These are phyloP conservation scores for Nemania diffusa DNA, from an alignment of 2,329 filamentous ascomycete species.

Conservation along the genomic window DNA sequence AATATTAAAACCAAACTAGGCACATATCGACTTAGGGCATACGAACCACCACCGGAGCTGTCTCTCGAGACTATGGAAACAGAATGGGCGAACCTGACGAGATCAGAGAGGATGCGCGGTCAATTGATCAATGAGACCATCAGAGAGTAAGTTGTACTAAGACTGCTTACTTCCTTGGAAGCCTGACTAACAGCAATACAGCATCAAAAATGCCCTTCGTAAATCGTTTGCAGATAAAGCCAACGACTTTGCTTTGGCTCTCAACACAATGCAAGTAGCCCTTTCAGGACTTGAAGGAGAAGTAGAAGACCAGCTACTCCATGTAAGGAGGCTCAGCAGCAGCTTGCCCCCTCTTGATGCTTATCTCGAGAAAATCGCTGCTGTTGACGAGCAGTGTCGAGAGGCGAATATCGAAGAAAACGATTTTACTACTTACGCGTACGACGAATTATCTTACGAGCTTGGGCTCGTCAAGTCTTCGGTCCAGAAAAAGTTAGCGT, in stretches of 20 bases:
- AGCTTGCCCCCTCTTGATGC: conserved; percentile 90
- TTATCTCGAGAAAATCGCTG: conserved; percentile 87
- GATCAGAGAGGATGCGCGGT: conserved; percentile 86
- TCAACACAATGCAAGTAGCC: conserved; percentile 93
- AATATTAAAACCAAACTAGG: conserved; percentile 99
- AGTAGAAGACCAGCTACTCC: conserved; percentile 90
- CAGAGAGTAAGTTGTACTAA: conserved; percentile 72
- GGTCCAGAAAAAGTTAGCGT: conserved; percentile 94
- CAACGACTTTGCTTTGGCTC: conserved; percentile 94
- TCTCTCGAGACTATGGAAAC: conserved; percentile 83
- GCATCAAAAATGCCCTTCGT: conserved; percentile 94
- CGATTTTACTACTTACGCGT: conserved; percentile 99
- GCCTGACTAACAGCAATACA: conserved; percentile 50
- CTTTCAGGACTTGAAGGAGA: conserved; percentile 98
- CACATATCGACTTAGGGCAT: conserved; percentile 90
- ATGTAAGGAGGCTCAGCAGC: conserved; percentile 85
- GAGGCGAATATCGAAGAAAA: conserved; percentile 99
- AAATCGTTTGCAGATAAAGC: conserved; percentile 97
- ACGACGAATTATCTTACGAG: conserved; percentile 96
- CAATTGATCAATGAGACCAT: conserved; percentile 98
- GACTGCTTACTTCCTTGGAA: too few relatives aligned
- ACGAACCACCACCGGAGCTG: conserved; percentile 87
- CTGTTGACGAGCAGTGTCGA: conserved; percentile 86
- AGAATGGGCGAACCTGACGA: conserved; percentile 83
- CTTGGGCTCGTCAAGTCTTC: conserved; percentile 89